Evolutionary conservation across 2,329 filamentous ascomycete genomes (phyloP).

Genomic region (Calonectria hawksworthii): DNA sequence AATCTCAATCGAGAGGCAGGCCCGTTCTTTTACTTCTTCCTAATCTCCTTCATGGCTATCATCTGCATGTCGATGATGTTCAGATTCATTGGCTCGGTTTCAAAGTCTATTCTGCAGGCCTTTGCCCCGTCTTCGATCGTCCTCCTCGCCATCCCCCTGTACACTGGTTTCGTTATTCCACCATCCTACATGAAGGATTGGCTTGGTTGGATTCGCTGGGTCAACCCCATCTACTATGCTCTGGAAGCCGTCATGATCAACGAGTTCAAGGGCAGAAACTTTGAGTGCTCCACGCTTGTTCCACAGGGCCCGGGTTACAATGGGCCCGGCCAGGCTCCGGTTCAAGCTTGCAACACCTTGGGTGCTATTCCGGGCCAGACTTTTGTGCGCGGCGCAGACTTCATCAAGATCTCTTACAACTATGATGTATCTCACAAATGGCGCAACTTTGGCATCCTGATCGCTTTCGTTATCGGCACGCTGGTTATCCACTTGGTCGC

Average conservation of each 20-base stretch:
- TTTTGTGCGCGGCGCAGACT: conserved; percentile 19
- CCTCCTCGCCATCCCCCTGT: conserved; percentile 59
- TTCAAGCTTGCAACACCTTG: neutral
- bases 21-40: conserved; percentile 61
- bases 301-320: neutral
- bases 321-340: neutral
- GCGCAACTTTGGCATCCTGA: conserved; percentile 34
- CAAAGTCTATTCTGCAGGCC: conserved; percentile 39
- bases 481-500: conserved; percentile 33
- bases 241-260: conserved; percentile 1
- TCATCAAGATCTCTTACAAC: conserved; percentile 23
- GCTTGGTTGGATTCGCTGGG: neutral
- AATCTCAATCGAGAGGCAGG: conserved; percentile 71
- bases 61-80: conserved; percentile 77
- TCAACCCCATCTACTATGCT: neutral
- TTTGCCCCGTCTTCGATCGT: conserved; percentile 39
- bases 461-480: conserved; percentile 26
- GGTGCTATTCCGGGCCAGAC: neutral
- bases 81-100: conserved; percentile 42
- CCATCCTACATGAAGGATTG: neutral
- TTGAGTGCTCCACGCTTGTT: neutral
- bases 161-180: conserved; percentile 41
- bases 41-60: conserved; percentile 66
- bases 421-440: conserved; percentile 27
- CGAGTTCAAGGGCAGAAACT: neutral